A percentile compares a stretch with the other conserved stretches of the same genome.
Conservation (phyloP, 805 yeast species). For the Starmera pachycereana region DNA sequence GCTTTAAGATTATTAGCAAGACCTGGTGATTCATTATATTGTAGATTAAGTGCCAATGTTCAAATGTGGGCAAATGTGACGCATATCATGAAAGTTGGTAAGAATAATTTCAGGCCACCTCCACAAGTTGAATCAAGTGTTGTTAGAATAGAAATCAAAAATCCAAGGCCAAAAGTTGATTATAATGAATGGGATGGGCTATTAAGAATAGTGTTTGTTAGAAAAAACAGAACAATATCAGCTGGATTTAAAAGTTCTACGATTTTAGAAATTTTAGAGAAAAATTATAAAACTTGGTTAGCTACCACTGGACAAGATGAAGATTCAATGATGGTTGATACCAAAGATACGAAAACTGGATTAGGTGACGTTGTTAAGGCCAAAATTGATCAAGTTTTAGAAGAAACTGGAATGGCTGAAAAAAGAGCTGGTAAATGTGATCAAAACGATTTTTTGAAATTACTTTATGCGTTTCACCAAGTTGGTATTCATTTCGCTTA, state of each 20-base stretch:
- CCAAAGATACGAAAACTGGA: constrained; percentile 29
- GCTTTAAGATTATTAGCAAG: constrained; percentile 88
- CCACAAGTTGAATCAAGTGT: constrained; percentile 98
- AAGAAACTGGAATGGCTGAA: constrained; percentile 72
- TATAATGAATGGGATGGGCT: constrained; percentile 97
- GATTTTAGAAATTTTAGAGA: constrained; percentile 71
- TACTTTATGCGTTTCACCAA: constrained; percentile 89
- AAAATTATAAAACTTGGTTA: constrained; percentile 76
- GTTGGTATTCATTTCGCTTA: constrained; percentile 95
- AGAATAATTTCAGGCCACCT: constrained; percentile 94
- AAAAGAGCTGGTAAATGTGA: constrained; percentile 91
- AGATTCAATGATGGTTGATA: constrained; percentile 27
- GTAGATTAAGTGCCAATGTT: constrained; percentile 90
- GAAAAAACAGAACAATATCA: constrained; percentile 86
- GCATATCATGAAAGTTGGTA: constrained; percentile 97
- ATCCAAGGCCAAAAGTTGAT: constrained; percentile 89
- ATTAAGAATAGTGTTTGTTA: constrained; percentile 79
- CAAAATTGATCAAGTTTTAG: constrained; percentile 63
- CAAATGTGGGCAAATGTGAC: constrained; percentile 99
- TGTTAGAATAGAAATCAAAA: constrained; percentile 84
- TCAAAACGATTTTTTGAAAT: constrained; percentile 82
- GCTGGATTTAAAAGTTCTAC: constrained; percentile 86
- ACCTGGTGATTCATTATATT: constrained; percentile 92
- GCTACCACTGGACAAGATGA: constrained; percentile 32
- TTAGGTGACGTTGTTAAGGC: constrained; percentile 41